Evolutionary conservation across 1,284 basidiomycete species (phyloP).

Genomic region (Pterulicium gracile): DNA sequence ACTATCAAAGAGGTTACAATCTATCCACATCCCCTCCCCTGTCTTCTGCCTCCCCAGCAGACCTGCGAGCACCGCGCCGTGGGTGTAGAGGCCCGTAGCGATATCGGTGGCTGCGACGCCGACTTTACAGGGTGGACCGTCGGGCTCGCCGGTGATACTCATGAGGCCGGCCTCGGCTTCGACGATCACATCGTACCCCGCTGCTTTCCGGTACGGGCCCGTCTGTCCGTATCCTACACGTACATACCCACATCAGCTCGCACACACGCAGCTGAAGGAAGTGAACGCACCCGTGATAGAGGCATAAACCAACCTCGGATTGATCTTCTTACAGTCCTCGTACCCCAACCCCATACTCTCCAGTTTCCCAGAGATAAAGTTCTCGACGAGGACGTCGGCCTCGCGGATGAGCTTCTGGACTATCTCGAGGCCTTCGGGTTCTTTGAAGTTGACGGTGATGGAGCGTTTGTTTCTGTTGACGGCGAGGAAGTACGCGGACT

Average conservation of each 20-base stretch:
- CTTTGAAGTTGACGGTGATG: conserved; percentile 84
- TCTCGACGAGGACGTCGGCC: conserved; percentile 86
- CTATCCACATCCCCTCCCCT: conserved; percentile 84
- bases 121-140: conserved; percentile 83
- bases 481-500: conserved; percentile 89
- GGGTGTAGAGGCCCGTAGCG: conserved; percentile 87
- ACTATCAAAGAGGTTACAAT: conserved; percentile 81
- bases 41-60: conserved; percentile 76
- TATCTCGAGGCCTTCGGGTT: conserved; percentile 67
- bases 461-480: conserved; percentile 88
- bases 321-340: conserved; percentile 73
- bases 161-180: conserved; percentile 89
- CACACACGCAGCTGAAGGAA: conserved; percentile 1
- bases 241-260: background rate
- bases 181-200: conserved; percentile 88
- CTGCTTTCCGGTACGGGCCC: conserved; percentile 74
- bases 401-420: conserved; percentile 61
- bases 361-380: conserved; percentile 80
- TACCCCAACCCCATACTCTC: conserved; percentile 79
- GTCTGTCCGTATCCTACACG: conserved; percentile 83
- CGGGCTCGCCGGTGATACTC: conserved; percentile 92
- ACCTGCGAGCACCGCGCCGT: conserved; percentile 88
- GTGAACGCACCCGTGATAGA: conserved; percentile 71
- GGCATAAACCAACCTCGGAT: conserved; percentile 79
- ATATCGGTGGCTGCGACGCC: conserved; percentile 89